Base-by-base conservation (phyloP, 768 basidiomycete species). In the Amanita subjunquillea region DNA sequence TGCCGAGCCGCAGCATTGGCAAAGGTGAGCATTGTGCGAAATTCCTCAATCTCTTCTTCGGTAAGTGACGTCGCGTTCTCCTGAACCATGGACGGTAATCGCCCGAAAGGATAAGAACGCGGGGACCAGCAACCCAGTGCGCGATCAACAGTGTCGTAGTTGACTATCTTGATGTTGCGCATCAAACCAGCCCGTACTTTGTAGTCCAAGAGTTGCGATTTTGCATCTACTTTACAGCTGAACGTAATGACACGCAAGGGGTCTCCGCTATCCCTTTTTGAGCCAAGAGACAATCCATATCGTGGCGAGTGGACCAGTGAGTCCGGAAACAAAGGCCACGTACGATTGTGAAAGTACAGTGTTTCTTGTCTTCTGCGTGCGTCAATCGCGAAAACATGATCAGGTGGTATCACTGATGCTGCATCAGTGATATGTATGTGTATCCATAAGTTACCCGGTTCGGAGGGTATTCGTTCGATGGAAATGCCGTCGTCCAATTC, bases 401-500 rank as follows among this genome's bases (percentile, higher is more conserved):
- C 74, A 0, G 87, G 87, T 17, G 83, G 85, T 23, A 99, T 73
- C 45, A 85, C 58, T 9, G 83, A 72, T 1, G 91, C 91, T 0
- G 94, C 94, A 64, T 99, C 96, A 8, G 96, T 94, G 52, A 99
- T 76, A 62, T 98, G 96, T 23, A 86, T 74, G 59, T 97, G 94
- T 9, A 95, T 63, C 95, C 96, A 98, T 42, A 68, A 62, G 17
- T 66, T 73, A 13, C 73, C 77, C 2, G 80, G 78, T 45, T 87
- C 80, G 3, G 68, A 67, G 4, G 76, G 72, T 30, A 85, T 74
- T n/a, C 68, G 62, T 57, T 95, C 88, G 29, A 97, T 62, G 2
- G 93, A 94, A 30, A 99, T 60, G 2, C 92, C 96, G 63, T 99
- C 96, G 62, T 99, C 96, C 20, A 98, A 75, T 62, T 99, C 96